Evolutionary conservation across 495 filamentous ascomycete species (phyloP).

Genomic region (Penicillium simplicissimum): DNA sequence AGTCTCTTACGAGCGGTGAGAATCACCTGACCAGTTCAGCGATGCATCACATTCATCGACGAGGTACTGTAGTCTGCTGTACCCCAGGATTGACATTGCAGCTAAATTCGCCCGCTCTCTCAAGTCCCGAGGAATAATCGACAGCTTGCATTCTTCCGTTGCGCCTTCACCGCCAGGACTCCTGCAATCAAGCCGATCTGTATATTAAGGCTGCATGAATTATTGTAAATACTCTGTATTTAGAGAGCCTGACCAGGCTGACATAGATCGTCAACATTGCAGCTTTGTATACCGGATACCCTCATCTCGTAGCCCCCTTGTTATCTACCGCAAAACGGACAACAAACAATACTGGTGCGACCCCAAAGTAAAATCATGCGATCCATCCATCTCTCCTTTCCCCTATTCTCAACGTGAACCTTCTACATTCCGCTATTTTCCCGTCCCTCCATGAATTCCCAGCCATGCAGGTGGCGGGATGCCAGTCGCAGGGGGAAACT

Average conservation of each 20-base stretch:
- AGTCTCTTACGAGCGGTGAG: constrained; percentile 4
- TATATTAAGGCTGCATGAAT: neutral
- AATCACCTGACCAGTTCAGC: constrained; percentile 17
- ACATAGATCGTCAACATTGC: neutral
- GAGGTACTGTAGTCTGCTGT: neutral
- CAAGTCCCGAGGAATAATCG: neutral
- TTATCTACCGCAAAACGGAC: neutral
- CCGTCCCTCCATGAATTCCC: neutral
- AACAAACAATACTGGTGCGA: neutral
- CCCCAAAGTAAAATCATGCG: neutral
- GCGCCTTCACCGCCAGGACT: constrained; percentile 6
- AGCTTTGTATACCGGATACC: neutral
- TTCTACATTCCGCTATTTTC: too few species aligned
- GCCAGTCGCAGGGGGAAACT: constrained; percentile 1
- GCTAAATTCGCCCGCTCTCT: constrained; percentile 6
- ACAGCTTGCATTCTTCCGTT: neutral
- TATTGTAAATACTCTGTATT: too few species aligned
- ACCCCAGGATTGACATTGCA: constrained; percentile 20
- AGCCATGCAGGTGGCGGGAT: constrained; percentile 17
- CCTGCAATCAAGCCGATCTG: neutral
- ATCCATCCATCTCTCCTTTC: neutral
- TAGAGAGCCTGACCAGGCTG: too few species aligned
- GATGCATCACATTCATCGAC: constrained; percentile 9
- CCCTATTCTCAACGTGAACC: neutral
- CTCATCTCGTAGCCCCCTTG: neutral